A percentile compares a stretch with the other conserved stretches of the same genome.
Evolutionary conservation across 1,284 basidiomycete genomes (phyloP).

Genomic region (Grifola frondosa): DNA sequence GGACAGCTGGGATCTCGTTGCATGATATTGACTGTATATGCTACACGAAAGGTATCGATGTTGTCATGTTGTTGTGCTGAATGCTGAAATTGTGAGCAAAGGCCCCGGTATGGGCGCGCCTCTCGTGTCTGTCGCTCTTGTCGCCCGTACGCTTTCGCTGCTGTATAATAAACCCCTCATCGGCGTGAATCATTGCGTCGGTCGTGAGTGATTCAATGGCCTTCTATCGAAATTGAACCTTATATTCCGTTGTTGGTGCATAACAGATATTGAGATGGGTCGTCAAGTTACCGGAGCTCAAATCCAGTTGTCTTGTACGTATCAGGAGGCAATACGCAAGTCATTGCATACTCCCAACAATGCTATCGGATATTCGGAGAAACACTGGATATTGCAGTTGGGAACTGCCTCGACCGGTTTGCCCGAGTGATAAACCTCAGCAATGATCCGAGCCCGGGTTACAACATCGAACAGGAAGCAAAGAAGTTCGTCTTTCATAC

Average conservation of each 20-base stretch:
- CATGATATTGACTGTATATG: slow-evolving; percentile 91
- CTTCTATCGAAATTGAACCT: not conserved
- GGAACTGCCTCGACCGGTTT: slow-evolving; percentile 97
- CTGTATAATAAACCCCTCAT: slow-evolving; percentile 91
- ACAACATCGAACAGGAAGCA: slow-evolving; percentile 96
- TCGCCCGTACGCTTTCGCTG: slow-evolving; percentile 90
- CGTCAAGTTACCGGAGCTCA: slow-evolving; percentile 91
- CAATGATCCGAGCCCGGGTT: slow-evolving; percentile 97
- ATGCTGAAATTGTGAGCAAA: slow-evolving; percentile 30
- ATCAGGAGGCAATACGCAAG: slow-evolving; percentile 98
- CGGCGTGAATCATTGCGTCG: slow-evolving; percentile 98
- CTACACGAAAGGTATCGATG: slow-evolving; percentile 89
- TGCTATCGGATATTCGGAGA: slow-evolving; percentile 99
- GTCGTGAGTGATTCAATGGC: slow-evolving; percentile 68
- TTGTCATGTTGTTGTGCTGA: not conserved
- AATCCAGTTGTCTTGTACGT: slow-evolving; percentile 99
- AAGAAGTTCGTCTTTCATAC: slow-evolving; percentile 58
- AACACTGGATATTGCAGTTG: slow-evolving; percentile 98
- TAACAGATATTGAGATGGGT: slow-evolving; percentile 97
- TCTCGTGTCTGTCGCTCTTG: slow-evolving; percentile 90
- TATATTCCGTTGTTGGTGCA: not conserved
- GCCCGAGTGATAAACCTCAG: slow-evolving; percentile 94
- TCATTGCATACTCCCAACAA: slow-evolving; percentile 97
- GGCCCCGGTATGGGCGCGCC: slow-evolving; percentile 99
- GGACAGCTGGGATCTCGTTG: slow-evolving; percentile 69